A percentile compares a stretch with the other conserved stretches of the same genome.
Evolutionary conservation across 805 yeast species (phyloP).

Genomic region (Lipomyces mesembrius): DNA sequence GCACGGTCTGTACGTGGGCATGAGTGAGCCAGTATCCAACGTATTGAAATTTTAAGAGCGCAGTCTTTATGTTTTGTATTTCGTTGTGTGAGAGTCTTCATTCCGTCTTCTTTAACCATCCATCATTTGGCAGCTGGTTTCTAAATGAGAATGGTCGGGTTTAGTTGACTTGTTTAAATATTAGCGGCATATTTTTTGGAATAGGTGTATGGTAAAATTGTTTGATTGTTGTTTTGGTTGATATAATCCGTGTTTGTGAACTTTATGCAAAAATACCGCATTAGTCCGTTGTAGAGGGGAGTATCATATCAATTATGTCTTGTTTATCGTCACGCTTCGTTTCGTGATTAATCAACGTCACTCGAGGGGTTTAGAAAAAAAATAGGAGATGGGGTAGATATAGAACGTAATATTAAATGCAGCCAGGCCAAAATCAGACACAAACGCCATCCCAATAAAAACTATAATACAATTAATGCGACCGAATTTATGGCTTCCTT

Average conservation of each 20-base stretch:
- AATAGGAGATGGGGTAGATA: not conserved
- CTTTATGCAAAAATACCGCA: not conserved
- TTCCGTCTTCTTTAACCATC: not conserved
- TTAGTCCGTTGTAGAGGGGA: not conserved
- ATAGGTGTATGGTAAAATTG: conserved; percentile 5
- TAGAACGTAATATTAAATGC: not conserved
- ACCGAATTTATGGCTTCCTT: not conserved
- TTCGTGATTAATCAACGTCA: not conserved
- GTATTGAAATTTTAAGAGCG: conserved; percentile 31
- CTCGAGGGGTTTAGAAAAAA: not conserved
- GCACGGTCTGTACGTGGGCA: conserved; percentile 66
- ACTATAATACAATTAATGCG: not conserved
- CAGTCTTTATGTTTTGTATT: not conserved
- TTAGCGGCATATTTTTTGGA: conserved; percentile 6
- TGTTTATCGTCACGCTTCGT: not conserved
- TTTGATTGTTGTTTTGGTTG: not conserved
- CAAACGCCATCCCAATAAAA: not conserved
- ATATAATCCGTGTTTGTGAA: not conserved
- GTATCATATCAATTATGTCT: not conserved
- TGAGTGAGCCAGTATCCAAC: conserved; percentile 38
- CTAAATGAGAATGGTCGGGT: not conserved
- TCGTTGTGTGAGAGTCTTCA: conserved; percentile 1
- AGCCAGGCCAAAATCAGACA: not conserved
- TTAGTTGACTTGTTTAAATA: not conserved
- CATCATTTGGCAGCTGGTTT: not conserved